Evolutionary conservation across 2,329 filamentous ascomycete species (phyloP).

Genomic region (Trichoderma harzianum): DNA sequence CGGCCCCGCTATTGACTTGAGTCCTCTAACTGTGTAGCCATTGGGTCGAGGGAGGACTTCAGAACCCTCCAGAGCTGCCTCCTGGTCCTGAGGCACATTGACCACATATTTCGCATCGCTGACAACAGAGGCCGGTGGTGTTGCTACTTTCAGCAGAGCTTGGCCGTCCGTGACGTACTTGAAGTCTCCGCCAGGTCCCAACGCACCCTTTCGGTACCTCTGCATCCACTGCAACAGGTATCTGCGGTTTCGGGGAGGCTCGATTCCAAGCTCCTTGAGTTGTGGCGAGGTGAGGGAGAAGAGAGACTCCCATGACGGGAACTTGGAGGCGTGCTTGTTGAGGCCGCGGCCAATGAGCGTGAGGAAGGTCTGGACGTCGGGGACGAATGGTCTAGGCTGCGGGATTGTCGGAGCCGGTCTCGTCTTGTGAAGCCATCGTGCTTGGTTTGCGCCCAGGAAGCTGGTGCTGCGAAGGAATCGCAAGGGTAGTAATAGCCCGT

Average conservation of each 20-base stretch:
- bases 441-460: constrained; percentile 35
- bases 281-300: constrained; percentile 77
- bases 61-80: constrained; percentile 28
- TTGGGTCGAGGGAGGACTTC: constrained; percentile 30
- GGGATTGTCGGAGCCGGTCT: constrained; percentile 49
- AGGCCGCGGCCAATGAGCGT: constrained; percentile 86
- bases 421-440: constrained; percentile 44
- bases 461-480: constrained; percentile 32
- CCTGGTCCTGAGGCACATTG: constrained; percentile 50
- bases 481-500: constrained; percentile 32
- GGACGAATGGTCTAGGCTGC: constrained; percentile 76
- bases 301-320: constrained; percentile 84
- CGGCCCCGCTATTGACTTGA: constrained; percentile 69
- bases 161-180: constrained; percentile 61
- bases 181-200: constrained; percentile 81
- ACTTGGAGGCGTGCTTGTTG: constrained; percentile 77
- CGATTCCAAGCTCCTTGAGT: constrained; percentile 78
- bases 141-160: constrained; percentile 50
- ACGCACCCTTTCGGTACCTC: constrained; percentile 72
- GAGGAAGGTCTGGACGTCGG: constrained; percentile 81
- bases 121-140: constrained; percentile 34
- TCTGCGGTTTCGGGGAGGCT: constrained; percentile 74
- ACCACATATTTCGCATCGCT: constrained; percentile 51
- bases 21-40: constrained; percentile 63
- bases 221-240: constrained; percentile 89